Evolutionary conservation across 1,284 basidiomycete species (phyloP).

Genomic region (Boletus semigastroideus): DNA sequence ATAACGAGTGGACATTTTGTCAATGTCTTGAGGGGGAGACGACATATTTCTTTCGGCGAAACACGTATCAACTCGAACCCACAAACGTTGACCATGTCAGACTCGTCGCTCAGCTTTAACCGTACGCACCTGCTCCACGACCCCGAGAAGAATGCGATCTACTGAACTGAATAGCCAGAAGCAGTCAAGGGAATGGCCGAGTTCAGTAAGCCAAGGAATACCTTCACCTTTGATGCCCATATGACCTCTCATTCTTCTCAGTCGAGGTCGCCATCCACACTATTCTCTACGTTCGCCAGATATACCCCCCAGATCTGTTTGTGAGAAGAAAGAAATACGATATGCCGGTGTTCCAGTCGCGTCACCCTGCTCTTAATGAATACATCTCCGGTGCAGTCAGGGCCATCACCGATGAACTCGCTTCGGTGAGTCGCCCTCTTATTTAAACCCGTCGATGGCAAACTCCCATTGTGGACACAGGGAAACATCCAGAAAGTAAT

Average conservation of each 20-base stretch:
- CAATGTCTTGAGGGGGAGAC: neutral
- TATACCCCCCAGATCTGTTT: slow-evolving; percentile 90
- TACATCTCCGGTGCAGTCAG: slow-evolving; percentile 84
- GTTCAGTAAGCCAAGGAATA: slow-evolving; percentile 50
- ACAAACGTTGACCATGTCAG: slow-evolving; percentile 5
- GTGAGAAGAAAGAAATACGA: slow-evolving; percentile 85
- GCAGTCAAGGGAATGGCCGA: slow-evolving; percentile 59
- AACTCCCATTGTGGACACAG: slow-evolving; percentile 40
- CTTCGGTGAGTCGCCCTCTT: slow-evolving; percentile 45
- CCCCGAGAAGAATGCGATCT: neutral
- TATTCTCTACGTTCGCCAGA: slow-evolving; percentile 84
- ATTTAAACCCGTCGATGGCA: neutral
- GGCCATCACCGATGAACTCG: slow-evolving; percentile 74
- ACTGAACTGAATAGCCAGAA: slow-evolving; percentile 41
- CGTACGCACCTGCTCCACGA: slow-evolving; percentile 31
- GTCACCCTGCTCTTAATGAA: slow-evolving; percentile 83
- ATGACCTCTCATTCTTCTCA: too few species aligned
- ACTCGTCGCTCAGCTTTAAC: slow-evolving; percentile 37
- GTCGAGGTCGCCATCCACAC: slow-evolving; percentile 94
- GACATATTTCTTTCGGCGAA: slow-evolving; percentile 2
- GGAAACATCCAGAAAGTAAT: slow-evolving; percentile 74
- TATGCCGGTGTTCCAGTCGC: slow-evolving; percentile 87
- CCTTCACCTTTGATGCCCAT: neutral
- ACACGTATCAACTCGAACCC: slow-evolving; percentile 13
- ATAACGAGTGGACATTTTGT: slow-evolving; percentile 58